phyloP scores from a whole-genome alignment of 192 early-diverging fungal genomes.

The Pilaira anomala region DNA sequence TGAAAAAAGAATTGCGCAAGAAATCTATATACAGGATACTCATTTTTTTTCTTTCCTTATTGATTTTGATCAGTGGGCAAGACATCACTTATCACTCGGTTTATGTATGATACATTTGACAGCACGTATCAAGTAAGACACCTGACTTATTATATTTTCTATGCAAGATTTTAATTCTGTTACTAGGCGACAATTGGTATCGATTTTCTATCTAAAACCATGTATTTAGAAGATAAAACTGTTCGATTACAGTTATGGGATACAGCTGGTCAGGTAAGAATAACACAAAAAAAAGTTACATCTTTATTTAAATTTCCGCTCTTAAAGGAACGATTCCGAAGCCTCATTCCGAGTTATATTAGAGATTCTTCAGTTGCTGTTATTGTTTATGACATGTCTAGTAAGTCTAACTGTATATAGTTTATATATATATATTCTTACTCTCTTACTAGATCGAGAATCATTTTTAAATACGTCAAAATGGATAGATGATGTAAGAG shows the following conservation, averaged over 20 bases:
- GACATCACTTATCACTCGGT: conserved; percentile 91
- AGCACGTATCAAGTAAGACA: conserved; percentile 89
- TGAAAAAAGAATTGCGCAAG: too few relatives aligned
- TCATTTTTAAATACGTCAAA: conserved; percentile 96
- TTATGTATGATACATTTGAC: conserved; percentile 99
- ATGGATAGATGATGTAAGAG: conserved; percentile 99
- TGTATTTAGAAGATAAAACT: conserved; percentile 98
- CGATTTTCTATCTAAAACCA: conserved; percentile 98
- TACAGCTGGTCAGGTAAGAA: conserved; percentile 86
- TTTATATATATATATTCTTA: too few relatives aligned
- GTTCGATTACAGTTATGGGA: conserved; percentile 98
- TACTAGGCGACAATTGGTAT: conserved; percentile 95
- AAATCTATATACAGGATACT: too few relatives aligned
- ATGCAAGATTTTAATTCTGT: conserved; percentile 1
- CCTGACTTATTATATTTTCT: background rate
- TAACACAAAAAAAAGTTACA: too few relatives aligned
- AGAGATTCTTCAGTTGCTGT: conserved; percentile 97
- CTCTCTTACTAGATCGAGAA: too few relatives aligned
- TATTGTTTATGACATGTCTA: conserved; percentile 96
- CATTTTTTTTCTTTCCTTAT: background rate
- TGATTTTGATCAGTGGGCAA: background rate
- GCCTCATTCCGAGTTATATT: conserved; percentile 97
- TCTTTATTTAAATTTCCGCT: background rate
- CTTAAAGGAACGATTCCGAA: conserved; percentile 91
- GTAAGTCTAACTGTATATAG: too few relatives aligned